Evolutionary conservation across 768 basidiomycete species (phyloP).

Genomic region (Hypholoma fasciculare): DNA sequence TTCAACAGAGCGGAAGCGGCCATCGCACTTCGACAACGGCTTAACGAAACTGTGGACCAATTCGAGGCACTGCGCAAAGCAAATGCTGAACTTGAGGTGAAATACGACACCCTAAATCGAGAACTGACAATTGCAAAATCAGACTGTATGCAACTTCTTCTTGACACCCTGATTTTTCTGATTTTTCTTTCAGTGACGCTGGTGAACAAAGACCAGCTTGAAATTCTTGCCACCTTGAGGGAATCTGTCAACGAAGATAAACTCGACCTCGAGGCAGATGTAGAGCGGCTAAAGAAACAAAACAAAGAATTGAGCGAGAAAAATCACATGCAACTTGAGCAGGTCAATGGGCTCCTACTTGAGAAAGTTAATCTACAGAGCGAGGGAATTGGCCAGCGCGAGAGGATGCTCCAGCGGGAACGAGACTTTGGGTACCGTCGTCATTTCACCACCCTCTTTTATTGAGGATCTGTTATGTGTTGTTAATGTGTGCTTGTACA

Average conservation of each 20-base stretch:
- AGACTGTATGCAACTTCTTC: slow-evolving; percentile 58
- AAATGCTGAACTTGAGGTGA: slow-evolving; percentile 71
- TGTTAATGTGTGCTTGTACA: slow-evolving; percentile 23
- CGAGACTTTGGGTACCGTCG: slow-evolving; percentile 71
- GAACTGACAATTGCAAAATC: slow-evolving; percentile 85
- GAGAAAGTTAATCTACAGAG: slow-evolving; percentile 92
- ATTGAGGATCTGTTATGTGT: neutral
- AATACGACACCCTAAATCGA: slow-evolving; percentile 56
- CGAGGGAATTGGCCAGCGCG: slow-evolving; percentile 88
- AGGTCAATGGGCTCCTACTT: slow-evolving; percentile 78
- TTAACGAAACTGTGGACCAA: slow-evolving; percentile 87
- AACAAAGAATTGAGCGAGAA: slow-evolving; percentile 77
- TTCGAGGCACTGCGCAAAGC: slow-evolving; percentile 69
- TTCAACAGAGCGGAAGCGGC: slow-evolving; percentile 73
- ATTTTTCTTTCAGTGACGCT: slow-evolving; percentile 63
- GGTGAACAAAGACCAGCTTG: slow-evolving; percentile 91
- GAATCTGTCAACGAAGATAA: slow-evolving; percentile 92
- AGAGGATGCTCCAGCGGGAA: slow-evolving; percentile 84
- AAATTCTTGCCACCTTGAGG: slow-evolving; percentile 81
- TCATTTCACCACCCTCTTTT: slow-evolving; percentile 4
- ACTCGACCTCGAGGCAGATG: slow-evolving; percentile 66
- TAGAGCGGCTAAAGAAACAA: slow-evolving; percentile 61
- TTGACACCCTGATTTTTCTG: neutral
- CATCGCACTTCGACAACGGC: slow-evolving; percentile 81
- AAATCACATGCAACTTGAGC: slow-evolving; percentile 89